Evolutionary conservation across 805 yeast species (phyloP).

Genomic region (Myxozyma monticola): DNA sequence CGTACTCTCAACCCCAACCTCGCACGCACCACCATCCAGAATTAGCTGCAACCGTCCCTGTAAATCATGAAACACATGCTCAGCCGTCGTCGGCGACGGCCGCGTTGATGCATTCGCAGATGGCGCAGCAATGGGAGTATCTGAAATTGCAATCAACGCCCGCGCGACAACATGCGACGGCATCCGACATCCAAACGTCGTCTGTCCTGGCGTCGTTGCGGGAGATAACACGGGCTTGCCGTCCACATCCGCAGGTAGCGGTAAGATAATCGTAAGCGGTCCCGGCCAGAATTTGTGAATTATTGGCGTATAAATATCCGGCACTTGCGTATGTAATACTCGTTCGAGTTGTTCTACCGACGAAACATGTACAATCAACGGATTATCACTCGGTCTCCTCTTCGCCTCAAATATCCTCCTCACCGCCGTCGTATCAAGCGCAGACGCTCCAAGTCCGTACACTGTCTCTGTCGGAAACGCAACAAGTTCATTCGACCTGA

Average conservation of each 20-base stretch:
- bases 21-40: slow-evolving; percentile 82
- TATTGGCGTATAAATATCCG: slow-evolving; percentile 64
- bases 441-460: slow-evolving; percentile 91
- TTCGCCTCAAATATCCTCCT: slow-evolving; percentile 79
- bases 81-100: slow-evolving; percentile 89
- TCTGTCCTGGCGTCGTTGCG: slow-evolving; percentile 80
- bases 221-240: slow-evolving; percentile 50
- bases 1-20: slow-evolving; percentile 90
- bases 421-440: slow-evolving; percentile 72
- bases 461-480: slow-evolving; percentile 98
- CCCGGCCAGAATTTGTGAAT: slow-evolving; percentile 90
- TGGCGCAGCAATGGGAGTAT: slow-evolving; percentile 94
- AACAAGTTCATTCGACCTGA: slow-evolving; percentile 60
- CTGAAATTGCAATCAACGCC: slow-evolving; percentile 79
- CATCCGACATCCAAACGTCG: slow-evolving; percentile 88
- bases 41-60: slow-evolving; percentile 78
- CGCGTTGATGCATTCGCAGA: slow-evolving; percentile 95
- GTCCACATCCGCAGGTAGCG: slow-evolving; percentile 45
- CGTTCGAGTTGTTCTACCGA: slow-evolving; percentile 62
- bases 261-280: slow-evolving; percentile 83
- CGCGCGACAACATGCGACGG: slow-evolving; percentile 88
- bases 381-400: slow-evolving; percentile 93
- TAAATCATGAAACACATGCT: slow-evolving; percentile 80
- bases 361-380: slow-evolving; percentile 85
- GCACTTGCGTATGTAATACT: slow-evolving; percentile 47